These are phyloP conservation scores for Mycena albidolilacea DNA, from an alignment of 768 basidiomycete genomes.

Conservation along the genomic window DNA sequence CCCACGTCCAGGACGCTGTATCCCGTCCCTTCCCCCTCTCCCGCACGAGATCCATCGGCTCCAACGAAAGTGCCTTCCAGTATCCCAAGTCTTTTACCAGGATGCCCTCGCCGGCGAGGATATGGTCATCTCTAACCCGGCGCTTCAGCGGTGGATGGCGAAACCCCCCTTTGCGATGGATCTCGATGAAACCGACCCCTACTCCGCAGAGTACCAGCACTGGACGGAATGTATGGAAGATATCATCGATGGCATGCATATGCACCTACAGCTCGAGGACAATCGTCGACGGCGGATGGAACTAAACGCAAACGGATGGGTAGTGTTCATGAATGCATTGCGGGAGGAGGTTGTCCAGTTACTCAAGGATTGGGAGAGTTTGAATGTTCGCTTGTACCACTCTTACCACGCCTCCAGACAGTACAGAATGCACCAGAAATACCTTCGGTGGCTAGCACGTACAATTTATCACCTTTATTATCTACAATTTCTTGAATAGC, in stretches of 20 bases:
- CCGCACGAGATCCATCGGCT: background rate
- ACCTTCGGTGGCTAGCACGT: constrained; percentile 11
- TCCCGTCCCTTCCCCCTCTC: background rate
- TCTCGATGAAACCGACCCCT: background rate
- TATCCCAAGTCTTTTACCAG: background rate
- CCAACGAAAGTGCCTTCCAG: too few species aligned
- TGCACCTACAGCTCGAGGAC: background rate
- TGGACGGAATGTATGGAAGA: background rate
- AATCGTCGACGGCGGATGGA: background rate
- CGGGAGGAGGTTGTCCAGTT: background rate
- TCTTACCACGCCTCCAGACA: background rate
- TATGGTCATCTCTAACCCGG: background rate
- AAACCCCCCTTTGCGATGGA: constrained; percentile 9
- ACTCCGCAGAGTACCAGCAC: background rate
- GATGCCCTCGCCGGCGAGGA: background rate
- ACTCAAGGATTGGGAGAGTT: background rate
- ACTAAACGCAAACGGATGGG: background rate
- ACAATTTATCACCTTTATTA: background rate
- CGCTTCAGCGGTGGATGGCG: background rate
- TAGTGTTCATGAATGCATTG: too few species aligned
- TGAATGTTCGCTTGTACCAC: background rate
- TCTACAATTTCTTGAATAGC: too few species aligned
- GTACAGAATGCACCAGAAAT: constrained; percentile 4
- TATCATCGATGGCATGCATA: background rate
- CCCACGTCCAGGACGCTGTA: background rate